Base-by-base conservation (phyloP, 768 basidiomycete species). In the Polyporus arcularius region DNA sequence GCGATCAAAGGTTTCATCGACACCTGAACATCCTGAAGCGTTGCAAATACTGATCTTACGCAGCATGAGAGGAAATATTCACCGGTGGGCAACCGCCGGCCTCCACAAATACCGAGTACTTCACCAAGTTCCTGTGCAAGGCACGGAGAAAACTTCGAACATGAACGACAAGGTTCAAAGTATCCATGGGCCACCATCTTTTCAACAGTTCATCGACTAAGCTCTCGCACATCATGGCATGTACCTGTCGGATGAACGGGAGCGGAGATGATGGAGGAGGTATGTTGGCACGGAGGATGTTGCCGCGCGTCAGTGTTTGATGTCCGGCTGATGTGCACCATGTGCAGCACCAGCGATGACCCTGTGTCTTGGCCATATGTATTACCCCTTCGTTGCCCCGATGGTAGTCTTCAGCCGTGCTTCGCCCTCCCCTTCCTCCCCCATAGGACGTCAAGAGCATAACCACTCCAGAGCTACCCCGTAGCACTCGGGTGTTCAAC, bases 341-440 rank as follows among this genome's bases (percentile, higher is more conserved):
- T 52, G 38, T 52, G 51, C 31, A 35, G 32, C 52, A 35, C n/a
- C 21, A 8, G 12, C 26, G 46, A 18, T 48, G 18, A 48, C 5
- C 46, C 46, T 18, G 15, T 42, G 35, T 51, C 41, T 10, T 51
- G 45, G 50, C 16, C 61, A 57, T 57, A 26, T 26, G 21, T 26
- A 57, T 48, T 62, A 62, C 38, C 55, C 60, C 50, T 53, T 39
- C 46, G 43, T 43, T 42, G 39, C 28, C 11, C 41, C 31, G 14
- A 53, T 57, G 48, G 16, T 30, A 7, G 3, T 18, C 61, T 45
- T 45, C 55, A 53, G 51, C 46, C 48, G 11, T 55, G 47, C 31
- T 55, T 11, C 38, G 55, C 55, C 53, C 61, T 49, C 40, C 40
- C 16, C 47, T 47, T 39, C 38, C 56, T 18, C 21, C 40, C 55